Conservation (phyloP, 805 yeast species). For the Danielia reshetovae region DNA sequence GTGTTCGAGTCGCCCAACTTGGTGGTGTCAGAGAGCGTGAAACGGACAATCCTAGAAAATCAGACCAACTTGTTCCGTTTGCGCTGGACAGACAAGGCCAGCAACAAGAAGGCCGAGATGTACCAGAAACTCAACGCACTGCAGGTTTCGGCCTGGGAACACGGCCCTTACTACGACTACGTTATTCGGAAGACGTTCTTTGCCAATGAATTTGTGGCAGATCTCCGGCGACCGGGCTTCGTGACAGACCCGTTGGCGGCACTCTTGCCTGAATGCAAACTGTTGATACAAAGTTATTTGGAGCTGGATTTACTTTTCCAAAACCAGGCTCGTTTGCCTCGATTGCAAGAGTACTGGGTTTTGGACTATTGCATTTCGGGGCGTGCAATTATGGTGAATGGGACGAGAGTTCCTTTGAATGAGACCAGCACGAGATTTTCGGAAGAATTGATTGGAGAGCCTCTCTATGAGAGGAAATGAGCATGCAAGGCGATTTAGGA, state of each 20-base stretch:
- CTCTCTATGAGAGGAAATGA: too few relatives aligned
- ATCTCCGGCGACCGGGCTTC: constrained; percentile 3
- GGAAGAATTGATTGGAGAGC: too few relatives aligned
- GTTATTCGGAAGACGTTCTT: constrained; percentile 4
- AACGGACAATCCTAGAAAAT: constrained; percentile 1
- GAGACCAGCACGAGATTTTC: too few relatives aligned
- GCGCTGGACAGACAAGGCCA: background rate
- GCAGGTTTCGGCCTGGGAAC: constrained; percentile 7
- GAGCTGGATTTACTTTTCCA: constrained; percentile 2
- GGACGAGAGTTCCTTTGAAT: too few relatives aligned
- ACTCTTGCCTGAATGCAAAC: constrained; percentile 3
- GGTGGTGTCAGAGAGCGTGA: constrained; percentile 3
- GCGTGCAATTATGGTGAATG: too few relatives aligned
- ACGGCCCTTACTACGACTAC: constrained; percentile 8
- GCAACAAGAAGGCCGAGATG: background rate
- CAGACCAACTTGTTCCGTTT: constrained; percentile 4
- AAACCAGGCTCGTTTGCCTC: constrained; percentile 1
- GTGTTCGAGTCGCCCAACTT: constrained; percentile 7
- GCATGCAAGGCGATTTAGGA: too few relatives aligned
- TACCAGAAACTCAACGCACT: constrained; percentile 3
- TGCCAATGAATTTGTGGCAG: constrained; percentile 3
- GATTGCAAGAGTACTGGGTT: constrained; percentile 1
- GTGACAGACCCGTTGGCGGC: constrained; percentile 6
- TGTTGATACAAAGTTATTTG: constrained; percentile 1
- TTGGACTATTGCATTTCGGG: too few relatives aligned